Conservation (phyloP, 2,329 filamentous ascomycete species). For the Ceratocystis alfenasii region DNA sequence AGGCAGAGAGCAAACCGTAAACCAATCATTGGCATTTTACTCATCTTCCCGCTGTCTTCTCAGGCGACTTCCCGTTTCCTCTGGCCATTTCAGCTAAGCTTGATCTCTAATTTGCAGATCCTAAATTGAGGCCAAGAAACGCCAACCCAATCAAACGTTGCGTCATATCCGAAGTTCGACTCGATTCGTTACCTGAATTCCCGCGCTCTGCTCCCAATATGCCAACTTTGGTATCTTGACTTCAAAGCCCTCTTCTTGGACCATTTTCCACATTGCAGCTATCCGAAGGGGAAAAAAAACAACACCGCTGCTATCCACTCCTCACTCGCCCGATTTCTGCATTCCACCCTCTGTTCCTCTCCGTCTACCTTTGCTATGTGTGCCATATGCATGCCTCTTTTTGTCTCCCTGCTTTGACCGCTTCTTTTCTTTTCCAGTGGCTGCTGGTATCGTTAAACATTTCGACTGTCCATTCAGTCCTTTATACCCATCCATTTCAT, state of each 20-base stretch:
- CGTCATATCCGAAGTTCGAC: background rate
- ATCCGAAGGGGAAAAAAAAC: background rate
- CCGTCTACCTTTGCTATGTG: background rate
- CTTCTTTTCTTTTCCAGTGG: conserved; percentile 14
- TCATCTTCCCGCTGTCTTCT: background rate
- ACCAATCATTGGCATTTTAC: background rate
- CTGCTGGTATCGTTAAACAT: background rate
- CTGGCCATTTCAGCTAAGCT: background rate
- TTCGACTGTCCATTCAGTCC: conserved; percentile 9
- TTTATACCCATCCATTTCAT: conserved; percentile 12
- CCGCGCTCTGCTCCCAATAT: background rate
- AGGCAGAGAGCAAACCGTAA: background rate
- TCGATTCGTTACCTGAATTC: background rate
- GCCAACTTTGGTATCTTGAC: background rate
- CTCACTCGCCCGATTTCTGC: background rate
- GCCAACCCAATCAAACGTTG: background rate
- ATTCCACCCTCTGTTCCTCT: background rate
- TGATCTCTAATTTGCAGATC: background rate
- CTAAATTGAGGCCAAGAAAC: background rate
- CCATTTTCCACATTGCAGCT: background rate
- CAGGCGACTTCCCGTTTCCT: background rate
- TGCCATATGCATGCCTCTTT: background rate
- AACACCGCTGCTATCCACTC: background rate
- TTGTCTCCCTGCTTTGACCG: background rate
- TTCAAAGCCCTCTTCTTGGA: background rate